phyloP scores from a whole-genome alignment of 176 grass and related monocot species.

The Tuctoria greenei region DNA sequence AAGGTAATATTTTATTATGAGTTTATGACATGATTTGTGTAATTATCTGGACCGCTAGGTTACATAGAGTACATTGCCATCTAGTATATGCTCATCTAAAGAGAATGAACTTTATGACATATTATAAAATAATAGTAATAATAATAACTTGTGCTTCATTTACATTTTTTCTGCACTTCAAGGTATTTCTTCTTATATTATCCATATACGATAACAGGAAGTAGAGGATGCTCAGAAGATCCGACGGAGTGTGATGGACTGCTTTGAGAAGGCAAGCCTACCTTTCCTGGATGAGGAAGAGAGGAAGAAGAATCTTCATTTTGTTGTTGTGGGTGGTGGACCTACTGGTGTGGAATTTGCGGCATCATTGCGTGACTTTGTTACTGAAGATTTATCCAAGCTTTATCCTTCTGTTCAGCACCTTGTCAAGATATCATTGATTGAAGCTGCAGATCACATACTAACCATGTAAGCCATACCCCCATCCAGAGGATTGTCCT shows the following conservation, averaged over 20 bases:
- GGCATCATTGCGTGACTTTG: slow-evolving; percentile 87
- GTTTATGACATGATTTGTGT: neutral
- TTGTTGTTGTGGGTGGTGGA: slow-evolving; percentile 91
- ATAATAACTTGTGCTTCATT: neutral
- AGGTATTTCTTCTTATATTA: neutral
- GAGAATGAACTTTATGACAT: neutral
- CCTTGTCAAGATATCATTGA: slow-evolving; percentile 86
- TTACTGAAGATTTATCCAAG: slow-evolving; percentile 83
- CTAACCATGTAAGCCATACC: slow-evolving; percentile 70
- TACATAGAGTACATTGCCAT: neutral
- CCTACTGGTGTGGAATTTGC: slow-evolving; percentile 98
- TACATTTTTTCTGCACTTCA: slow-evolving; percentile 5
- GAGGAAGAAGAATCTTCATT: slow-evolving; percentile 90
- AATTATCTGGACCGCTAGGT: slow-evolving; percentile 1
- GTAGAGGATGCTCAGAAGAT: slow-evolving; percentile 94
- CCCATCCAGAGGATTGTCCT: neutral
- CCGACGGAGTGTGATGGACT: slow-evolving; percentile 77
- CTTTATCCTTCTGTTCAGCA: slow-evolving; percentile 76
- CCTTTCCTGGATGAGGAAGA: slow-evolving; percentile 74
- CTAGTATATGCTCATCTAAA: neutral
- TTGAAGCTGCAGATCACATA: slow-evolving; percentile 91
- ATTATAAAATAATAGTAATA: neutral
- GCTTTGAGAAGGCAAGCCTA: slow-evolving; percentile 88
- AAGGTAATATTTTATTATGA: slow-evolving; percentile 53
- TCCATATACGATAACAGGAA: slow-evolving; percentile 54